Base-by-base conservation (phyloP, 2,329 filamentous ascomycete species). In the Diaporthe sp. region DNA sequence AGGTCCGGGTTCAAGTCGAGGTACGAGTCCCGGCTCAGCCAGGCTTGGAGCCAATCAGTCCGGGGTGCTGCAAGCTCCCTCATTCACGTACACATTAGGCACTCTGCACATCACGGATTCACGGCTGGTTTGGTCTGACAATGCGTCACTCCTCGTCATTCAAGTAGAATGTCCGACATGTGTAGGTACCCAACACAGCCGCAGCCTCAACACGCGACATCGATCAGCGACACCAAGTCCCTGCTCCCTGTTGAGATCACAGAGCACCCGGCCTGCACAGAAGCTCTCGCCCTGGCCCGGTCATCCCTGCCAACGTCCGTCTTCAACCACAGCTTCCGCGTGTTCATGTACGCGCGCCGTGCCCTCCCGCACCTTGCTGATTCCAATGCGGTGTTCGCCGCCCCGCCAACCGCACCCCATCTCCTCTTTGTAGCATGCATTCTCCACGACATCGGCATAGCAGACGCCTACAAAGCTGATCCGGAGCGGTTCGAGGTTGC, bases 391-490 rank as follows among this genome's bases (percentile, higher is more conserved):
- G 22, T 15, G 5, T 25, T 59, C 22, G 13, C 30, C 6, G 47
- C 53, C 12, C 53, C 69, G 32, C 30, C 68, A 22, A 15, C 44
- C 19, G 50, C 69, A 51, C 71, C 76, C 2, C 73, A 76, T 53
- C 74, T 81, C 22, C 77, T 84, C 27, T 84, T 84, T 61, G 80
- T 83, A 8, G 81, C 82, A 0, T 79, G 81, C 56, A 78, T 83
- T 25, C 81, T 80, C 58, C 83, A 84, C 72, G 83, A 84, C 76
- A 76, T 84, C 15, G 83, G 83, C 50, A 75, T 79, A 3, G 78
- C 81, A n/a, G 75, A 78, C 19, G 71, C 73, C 3, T 79, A 80
- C 73, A 81, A 83, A 71, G 76, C 78, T 15, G 74, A 76, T 1
- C 32, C 68, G 39, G 79, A 83, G 61, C 81, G 82, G 12, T 84